Evolutionary conservation across 2,329 filamentous ascomycete species (phyloP), one percentile per base, ranked within the genome.

Genomic region (Phyllosticta citrichinensis): DNA sequence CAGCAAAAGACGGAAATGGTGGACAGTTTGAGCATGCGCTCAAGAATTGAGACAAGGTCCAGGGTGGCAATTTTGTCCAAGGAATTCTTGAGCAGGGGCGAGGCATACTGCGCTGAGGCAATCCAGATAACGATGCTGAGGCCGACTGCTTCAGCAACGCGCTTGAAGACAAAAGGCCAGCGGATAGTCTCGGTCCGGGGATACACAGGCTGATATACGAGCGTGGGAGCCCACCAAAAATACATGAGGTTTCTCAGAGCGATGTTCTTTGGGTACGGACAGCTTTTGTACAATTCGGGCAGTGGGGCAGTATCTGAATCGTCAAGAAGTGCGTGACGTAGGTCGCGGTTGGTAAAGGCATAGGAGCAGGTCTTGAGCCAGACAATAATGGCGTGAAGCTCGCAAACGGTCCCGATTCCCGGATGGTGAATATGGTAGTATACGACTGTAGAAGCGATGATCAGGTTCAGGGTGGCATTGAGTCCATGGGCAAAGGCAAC

Each of bases 341-440:
- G 83, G 72, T 99, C 94, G 65, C 94, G 87, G 74, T 99, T 99
- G 25, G 94, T 97, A 69, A 97, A 89, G 24, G 93, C 94, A 71
- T 97, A 99, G 0, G 92, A 97, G 65, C 91, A 89, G 33, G 89
- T 92, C 79, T 99, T 99, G 68, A 99, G 83, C 87, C 92, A 97
- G 57, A 97, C 92, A 60, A 97, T 89, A 68, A 97, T 86, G 65
- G 92, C 91, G 72, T 99, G 94, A 63, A 96, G 76, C 74, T 97
- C 89, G 65, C 89, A 91, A 56, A 96, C 77, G 0, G 91, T 96
- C 52, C 94, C 94, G 67, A 99, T 95, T 19, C 96, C 82, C 0
- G 94, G 94, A 74, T 99, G 94, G 74, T 96, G 85, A 66, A 99
- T 89, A 73, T 89, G 82, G 74, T 87, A 93, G 78, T 96, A 99